Evolutionary conservation across 2,329 filamentous ascomycete species (phyloP), one percentile per base, ranked within the genome.

Genomic region (Alternaria consortialis): DNA sequence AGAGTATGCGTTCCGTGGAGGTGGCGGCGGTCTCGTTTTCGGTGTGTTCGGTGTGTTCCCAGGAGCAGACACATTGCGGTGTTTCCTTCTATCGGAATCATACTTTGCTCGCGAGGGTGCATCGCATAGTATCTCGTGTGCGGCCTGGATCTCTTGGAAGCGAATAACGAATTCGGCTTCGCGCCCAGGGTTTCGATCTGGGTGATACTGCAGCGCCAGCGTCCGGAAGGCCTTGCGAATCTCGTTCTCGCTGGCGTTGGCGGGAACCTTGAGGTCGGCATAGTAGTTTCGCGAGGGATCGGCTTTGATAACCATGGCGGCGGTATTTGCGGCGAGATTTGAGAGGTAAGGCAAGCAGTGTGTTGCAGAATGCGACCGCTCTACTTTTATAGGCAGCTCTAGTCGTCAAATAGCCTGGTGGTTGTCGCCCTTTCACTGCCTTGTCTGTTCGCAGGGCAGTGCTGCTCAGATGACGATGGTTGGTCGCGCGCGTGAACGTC

Each of bases 201-300:
- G 93, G 74, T 97, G 93, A 73, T 91, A 96, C 77, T 91, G 91
- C 47, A 96, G 83, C 48, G 93, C 93, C 73, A 97, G 86, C 78
- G 93, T 93, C 68, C 91, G 87, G 79, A 93, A 97, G 72, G 94
- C 90, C 79, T 90, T 95, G 82, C 92, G 94, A 75, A 97, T 89
- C 40, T 95, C 92, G 31, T 89, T 86, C 43, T 88, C 80, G 67
- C 90, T 88, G 54, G 91, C 91, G 70, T 85, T 86, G 11, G 86
- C 82, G 2, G 87, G 79, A 57, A 97, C 81, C 66, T 92, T 91
- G 56, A 97, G 84, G 80, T 96, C 93, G 63, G 88, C 90, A 80
- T 97, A 97, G 80, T 95, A 95, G 80, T 96, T 91, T 71, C 88
- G 87, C 69, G 84, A 86, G 65, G 86, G 83, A 75, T 92, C 90